phyloP scores from a whole-genome alignment of 164 flowering plant species.

The Echeveria elegans region DNA sequence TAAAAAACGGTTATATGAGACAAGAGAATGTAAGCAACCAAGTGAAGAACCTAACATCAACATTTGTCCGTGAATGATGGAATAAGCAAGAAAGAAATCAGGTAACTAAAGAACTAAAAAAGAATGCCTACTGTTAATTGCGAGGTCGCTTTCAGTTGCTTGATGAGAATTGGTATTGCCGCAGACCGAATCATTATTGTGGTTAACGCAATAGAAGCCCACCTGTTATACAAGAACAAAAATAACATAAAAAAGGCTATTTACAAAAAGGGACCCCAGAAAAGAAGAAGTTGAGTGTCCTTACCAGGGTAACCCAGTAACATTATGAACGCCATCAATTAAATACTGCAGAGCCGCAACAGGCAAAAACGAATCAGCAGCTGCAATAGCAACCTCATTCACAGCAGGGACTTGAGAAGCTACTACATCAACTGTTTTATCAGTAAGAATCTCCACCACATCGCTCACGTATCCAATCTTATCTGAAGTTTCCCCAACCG shows the following conservation, averaged over 20 bases:
- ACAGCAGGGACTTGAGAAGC: conserved; percentile 43
- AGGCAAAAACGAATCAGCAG: conserved; percentile 68
- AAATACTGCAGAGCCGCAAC: conserved; percentile 72
- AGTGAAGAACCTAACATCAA: not conserved
- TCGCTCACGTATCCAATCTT: conserved; percentile 42
- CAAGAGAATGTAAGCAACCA: not conserved
- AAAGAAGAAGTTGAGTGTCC: not conserved
- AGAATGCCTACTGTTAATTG: conserved; percentile 50
- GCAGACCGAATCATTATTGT: conserved; percentile 68
- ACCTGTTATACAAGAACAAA: not conserved
- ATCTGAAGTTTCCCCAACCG: conserved; percentile 37
- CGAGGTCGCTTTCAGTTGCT: conserved; percentile 67
- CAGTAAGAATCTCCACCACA: conserved; percentile 42
- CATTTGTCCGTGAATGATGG: no score
- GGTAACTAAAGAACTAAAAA: not conserved
- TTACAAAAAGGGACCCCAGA: not conserved
- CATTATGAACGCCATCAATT: conserved; percentile 61
- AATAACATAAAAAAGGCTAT: not conserved
- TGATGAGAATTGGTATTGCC: conserved; percentile 59
- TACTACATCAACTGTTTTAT: conserved; percentile 33
- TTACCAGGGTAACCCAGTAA: conserved; percentile 74
- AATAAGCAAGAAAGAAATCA: not conserved
- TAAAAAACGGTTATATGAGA: not conserved
- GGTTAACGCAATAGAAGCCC: conserved; percentile 44
- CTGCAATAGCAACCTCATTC: conserved; percentile 82